These are phyloP conservation scores for Apiotrichum sp. DNA, from an alignment of 1,284 basidiomycete genomes.

Conservation along the genomic window DNA sequence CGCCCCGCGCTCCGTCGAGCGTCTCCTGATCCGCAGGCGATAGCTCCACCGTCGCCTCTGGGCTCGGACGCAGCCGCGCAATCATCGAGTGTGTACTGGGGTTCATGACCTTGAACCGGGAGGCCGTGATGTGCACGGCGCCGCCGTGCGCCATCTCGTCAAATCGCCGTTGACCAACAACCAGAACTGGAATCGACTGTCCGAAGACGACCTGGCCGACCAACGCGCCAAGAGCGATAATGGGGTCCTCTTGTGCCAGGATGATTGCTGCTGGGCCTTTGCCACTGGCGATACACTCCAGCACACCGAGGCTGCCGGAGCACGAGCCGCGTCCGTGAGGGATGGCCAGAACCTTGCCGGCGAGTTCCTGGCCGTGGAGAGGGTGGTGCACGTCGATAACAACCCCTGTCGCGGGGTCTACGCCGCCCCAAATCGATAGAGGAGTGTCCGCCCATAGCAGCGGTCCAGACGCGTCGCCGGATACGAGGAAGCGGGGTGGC, in stretches of 20 bases:
- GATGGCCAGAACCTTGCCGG: conserved; percentile 6
- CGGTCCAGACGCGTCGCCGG: conserved; percentile 5
- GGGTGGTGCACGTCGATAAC: conserved; percentile 14
- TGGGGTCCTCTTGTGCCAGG: conserved; percentile 2
- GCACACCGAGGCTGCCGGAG: conserved; percentile 9
- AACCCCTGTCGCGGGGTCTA: not conserved
- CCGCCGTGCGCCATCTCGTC: conserved; percentile 1
- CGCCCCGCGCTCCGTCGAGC: conserved; percentile 1
- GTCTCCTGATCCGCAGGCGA: not conserved
- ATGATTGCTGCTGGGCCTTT: conserved; percentile 2
- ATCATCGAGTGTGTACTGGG: not conserved
- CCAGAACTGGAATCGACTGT: not conserved
- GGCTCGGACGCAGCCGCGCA: not conserved
- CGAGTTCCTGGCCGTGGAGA: not conserved
- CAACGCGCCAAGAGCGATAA: conserved; percentile 10
- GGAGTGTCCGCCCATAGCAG: conserved; percentile 3
- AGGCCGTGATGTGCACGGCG: not conserved
- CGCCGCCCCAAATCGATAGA: conserved; percentile 10
- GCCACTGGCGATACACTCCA: conserved; percentile 6
- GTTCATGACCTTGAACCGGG: not conserved
- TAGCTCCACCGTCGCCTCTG: not conserved
- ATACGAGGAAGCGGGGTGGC: conserved; percentile 3
- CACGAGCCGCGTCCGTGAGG: conserved; percentile 12
- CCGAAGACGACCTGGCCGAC: conserved; percentile 5
- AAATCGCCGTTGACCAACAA: not conserved